Conservation (phyloP, 139 green algal genomes). For the Chlamydomonas sphaeroides region DNA sequence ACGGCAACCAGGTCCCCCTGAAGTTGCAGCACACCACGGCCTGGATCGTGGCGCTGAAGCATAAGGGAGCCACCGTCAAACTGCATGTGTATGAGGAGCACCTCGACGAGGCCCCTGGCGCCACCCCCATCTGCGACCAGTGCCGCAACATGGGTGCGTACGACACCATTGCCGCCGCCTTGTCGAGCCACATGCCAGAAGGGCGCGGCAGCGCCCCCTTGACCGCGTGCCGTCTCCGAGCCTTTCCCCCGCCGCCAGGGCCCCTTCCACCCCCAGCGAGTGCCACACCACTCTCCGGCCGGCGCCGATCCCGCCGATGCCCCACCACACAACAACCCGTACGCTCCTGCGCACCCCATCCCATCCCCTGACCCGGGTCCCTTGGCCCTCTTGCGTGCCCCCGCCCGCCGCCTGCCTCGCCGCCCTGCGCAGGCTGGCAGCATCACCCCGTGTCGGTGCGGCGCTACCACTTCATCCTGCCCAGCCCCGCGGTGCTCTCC, state of each 20-base stretch:
- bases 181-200: too few relatives aligned
- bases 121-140: constrained; percentile 72
- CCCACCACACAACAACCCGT: not conserved
- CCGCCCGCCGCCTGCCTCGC: too few relatives aligned
- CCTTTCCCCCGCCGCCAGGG: too few relatives aligned
- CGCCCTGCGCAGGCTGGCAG: constrained; percentile 81
- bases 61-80: constrained; percentile 18
- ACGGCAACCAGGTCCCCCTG: constrained; percentile 36
- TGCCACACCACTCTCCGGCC: too few relatives aligned
- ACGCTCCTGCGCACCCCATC: too few relatives aligned
- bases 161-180: too few relatives aligned
- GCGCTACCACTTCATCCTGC: constrained; percentile 92
- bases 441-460: constrained; percentile 83
- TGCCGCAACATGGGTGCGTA: constrained; percentile 89
- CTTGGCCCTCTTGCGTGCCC: not conserved
- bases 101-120: constrained; percentile 46
- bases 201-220: too few relatives aligned
- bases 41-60: constrained; percentile 5
- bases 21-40: constrained; percentile 19
- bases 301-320: not conserved
- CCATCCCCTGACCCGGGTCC: not conserved
- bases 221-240: too few relatives aligned
- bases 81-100: constrained; percentile 76
- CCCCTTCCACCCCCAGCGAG: too few relatives aligned
- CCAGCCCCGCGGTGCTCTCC: constrained; percentile 56